Evolutionary conservation across 805 yeast species (phyloP).

Genomic region (Candida germanica): DNA sequence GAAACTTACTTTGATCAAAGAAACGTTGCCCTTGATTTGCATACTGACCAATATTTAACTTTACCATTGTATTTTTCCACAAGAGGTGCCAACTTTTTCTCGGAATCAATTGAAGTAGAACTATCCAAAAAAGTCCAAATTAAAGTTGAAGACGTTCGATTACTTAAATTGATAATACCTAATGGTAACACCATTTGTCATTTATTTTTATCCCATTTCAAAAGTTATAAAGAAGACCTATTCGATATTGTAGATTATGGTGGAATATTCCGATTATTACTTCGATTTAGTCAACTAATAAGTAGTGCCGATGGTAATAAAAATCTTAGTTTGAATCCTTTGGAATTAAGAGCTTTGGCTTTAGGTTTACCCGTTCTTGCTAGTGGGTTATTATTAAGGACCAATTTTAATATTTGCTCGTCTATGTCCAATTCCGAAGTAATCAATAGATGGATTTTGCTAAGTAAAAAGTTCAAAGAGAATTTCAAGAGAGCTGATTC

Average conservation of each 20-base stretch:
- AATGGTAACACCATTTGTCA: background rate
- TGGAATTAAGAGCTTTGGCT: conserved; percentile 17
- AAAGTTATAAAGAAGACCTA: conserved; percentile 12
- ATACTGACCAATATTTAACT: background rate
- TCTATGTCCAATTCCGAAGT: conserved; percentile 13
- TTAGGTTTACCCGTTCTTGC: conserved; percentile 19
- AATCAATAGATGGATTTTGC: conserved; percentile 14
- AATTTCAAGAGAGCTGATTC: conserved; percentile 17
- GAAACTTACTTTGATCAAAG: conserved; percentile 3
- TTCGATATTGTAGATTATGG: conserved; percentile 12
- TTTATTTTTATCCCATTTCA: conserved; percentile 10
- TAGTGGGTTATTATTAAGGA: conserved; percentile 17
- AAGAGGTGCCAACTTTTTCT: conserved; percentile 1
- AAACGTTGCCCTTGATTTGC: background rate
- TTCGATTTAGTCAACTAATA: conserved; percentile 2
- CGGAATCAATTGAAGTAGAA: background rate
- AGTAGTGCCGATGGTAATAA: conserved; percentile 3
- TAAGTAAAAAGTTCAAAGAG: conserved; percentile 17
- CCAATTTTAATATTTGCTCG: conserved; percentile 1
- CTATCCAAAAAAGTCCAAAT: background rate
- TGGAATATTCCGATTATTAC: conserved; percentile 1
- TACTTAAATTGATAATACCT: conserved; percentile 10
- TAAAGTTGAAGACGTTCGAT: conserved; percentile 8
- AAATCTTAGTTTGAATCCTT: conserved; percentile 4
- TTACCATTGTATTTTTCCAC: background rate